Percentiles rank a stretch among this genome's conserved stretches.
These are phyloP conservation scores for Neocucurbitaria cava DNA, from an alignment of 2,329 filamentous ascomycete genomes.

Conservation along the genomic window DNA sequence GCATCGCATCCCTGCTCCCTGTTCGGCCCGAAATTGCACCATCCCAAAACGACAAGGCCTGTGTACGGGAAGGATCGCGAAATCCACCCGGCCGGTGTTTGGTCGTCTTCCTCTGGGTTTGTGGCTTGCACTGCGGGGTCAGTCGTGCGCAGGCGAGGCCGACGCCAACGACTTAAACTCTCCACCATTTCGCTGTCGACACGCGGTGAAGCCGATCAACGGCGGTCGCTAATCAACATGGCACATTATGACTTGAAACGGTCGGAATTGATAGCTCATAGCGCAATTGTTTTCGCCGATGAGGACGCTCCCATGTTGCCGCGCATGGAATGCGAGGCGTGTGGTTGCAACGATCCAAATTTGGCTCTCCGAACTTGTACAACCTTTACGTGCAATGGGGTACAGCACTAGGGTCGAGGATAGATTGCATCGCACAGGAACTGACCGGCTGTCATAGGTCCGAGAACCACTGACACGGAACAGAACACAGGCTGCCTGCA, in stretches of 20 bases:
- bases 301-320: background rate
- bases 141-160: constrained; percentile 34
- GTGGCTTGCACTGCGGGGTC: constrained; percentile 31
- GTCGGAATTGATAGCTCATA: constrained; percentile 4
- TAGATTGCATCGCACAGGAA: constrained; percentile 25
- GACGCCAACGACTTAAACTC: constrained; percentile 24
- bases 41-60: constrained; percentile 14
- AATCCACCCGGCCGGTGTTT: constrained; percentile 26
- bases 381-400: constrained; percentile 20
- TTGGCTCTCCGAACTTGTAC: constrained; percentile 18
- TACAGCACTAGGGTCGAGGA: constrained; percentile 34
- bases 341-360: constrained; percentile 18
- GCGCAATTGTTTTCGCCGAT: constrained; percentile 1
- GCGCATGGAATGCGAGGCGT: constrained; percentile 8
- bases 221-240: constrained; percentile 13
- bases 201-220: constrained; percentile 32
- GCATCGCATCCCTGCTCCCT: constrained; percentile 6
- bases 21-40: constrained; percentile 11
- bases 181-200: constrained; percentile 13
- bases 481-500: constrained; percentile 17
- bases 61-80: constrained; percentile 29
- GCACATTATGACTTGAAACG: constrained; percentile 7
- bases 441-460: constrained; percentile 15
- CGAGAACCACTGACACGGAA: constrained; percentile 27
- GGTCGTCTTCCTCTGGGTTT: constrained; percentile 5